phyloP scores from a whole-genome alignment of 192 early-diverging fungal species.

The Tieghemiomyces parasiticus region DNA sequence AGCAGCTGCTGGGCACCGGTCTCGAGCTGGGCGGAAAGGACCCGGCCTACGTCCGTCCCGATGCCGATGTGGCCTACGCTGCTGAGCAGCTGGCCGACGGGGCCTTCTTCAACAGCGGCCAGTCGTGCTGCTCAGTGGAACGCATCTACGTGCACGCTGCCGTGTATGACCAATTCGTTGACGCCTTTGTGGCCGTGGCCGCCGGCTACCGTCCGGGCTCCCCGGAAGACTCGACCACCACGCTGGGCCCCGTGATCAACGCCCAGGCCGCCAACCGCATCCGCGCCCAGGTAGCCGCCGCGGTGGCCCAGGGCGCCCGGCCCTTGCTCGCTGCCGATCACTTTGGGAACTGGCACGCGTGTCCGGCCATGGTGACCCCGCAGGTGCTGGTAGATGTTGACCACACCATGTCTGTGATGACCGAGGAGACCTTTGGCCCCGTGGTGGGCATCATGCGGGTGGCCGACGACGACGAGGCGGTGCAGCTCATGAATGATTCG shows the following conservation, averaged over 20 bases:
- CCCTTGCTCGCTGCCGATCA: slow-evolving; percentile 35
- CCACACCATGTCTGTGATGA: slow-evolving; percentile 62
- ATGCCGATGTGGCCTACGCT: slow-evolving; percentile 52
- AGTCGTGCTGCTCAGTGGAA: slow-evolving; percentile 69
- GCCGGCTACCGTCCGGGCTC: slow-evolving; percentile 52
- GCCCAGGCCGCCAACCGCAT: slow-evolving; percentile 49
- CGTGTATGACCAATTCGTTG: slow-evolving; percentile 56
- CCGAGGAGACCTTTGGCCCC: slow-evolving; percentile 74
- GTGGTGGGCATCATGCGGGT: slow-evolving; percentile 64
- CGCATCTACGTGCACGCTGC: slow-evolving; percentile 61
- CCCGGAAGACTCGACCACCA: slow-evolving; percentile 39
- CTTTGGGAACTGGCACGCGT: slow-evolving; percentile 23
- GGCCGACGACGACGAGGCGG: slow-evolving; percentile 52
- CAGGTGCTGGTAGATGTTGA: slow-evolving; percentile 59
- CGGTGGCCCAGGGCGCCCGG: slow-evolving; percentile 40
- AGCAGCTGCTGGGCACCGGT: slow-evolving; percentile 29
- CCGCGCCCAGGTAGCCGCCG: slow-evolving; percentile 48
- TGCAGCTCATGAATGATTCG: slow-evolving; percentile 66
- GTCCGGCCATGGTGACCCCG: slow-evolving; percentile 56
- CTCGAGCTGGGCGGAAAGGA: slow-evolving; percentile 80
- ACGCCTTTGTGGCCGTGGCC: slow-evolving; percentile 34
- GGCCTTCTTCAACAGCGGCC: slow-evolving; percentile 68
- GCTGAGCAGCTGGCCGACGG: slow-evolving; percentile 67
- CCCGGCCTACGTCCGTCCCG: slow-evolving; percentile 61
- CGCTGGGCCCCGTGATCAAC: slow-evolving; percentile 63